Base-by-base conservation (phyloP, 2,329 filamentous ascomycete genomes). In the Monilinia fructicola region DNA sequence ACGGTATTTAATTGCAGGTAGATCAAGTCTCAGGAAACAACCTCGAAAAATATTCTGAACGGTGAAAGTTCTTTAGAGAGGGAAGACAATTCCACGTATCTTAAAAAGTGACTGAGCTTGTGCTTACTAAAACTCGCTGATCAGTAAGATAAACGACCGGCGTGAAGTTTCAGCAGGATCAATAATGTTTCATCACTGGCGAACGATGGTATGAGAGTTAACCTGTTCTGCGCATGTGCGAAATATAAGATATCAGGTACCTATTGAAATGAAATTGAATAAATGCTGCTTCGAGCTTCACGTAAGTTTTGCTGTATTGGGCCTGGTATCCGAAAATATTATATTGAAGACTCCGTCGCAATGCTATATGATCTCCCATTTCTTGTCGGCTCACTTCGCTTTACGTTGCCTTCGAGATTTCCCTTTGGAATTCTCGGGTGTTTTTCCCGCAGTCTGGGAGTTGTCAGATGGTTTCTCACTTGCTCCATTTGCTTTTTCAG, bases 371-470 rank as follows among this genome's bases (percentile, higher is more conserved):
- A 38, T 42, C 26, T 53, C 26, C 10, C 46, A 18, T 60, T 18
- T 26, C 38, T 35, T 40, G 26, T 7, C 12, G n/a, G 4, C 58
- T 73, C 60, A 73, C 69, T 72, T 72, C 23, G 63, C 69, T 52
- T 75, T 76, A 53, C 69, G 73, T 58, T 74, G 71, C 56, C 67
- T 72, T 54, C 73, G 69, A 46, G 74, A 74, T 46, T 75, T 75
- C 42, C 70, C 65, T 58, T 71, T 71, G 59, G 71, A 73, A 28
- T 28, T 68, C 31, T 75, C 73, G 14, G 63, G 31, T 9, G 78
- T 76, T 16, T 79, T 76, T 67, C 78, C 77, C 46, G 74, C 71
- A 60, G 76, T 75, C 65, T 76, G 74, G 66, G 79, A 75, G n/a
- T 76, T 75, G 53, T 68, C 65, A 10, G 28, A 59, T 18, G 54